Percentiles rank a stretch among this genome's conserved stretches.
phyloP scores from a whole-genome alignment of 768 basidiomycete species.

The Serendipita sp. region DNA sequence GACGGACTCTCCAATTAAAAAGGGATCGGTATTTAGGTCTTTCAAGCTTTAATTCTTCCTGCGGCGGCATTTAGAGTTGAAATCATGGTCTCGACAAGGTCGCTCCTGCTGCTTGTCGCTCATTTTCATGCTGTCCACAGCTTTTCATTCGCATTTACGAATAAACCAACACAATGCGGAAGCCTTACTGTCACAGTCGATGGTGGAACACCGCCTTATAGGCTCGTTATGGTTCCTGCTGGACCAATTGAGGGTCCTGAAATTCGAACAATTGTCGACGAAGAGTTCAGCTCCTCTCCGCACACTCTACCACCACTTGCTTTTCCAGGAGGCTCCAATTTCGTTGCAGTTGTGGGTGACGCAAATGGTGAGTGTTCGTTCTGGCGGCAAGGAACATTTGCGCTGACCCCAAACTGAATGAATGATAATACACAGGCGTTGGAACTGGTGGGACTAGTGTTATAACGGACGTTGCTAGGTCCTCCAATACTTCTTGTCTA shows the following conservation, averaged over 20 bases:
- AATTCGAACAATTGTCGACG: conserved; percentile 3
- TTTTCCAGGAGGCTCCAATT: neutral
- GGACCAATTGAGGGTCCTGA: neutral
- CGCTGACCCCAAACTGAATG: neutral
- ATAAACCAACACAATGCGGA: conserved; percentile 1
- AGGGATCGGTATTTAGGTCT: too few relatives aligned
- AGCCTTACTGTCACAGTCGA: neutral
- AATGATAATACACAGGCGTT: neutral
- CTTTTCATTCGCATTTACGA: neutral
- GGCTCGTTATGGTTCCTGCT: neutral
- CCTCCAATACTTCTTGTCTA: neutral
- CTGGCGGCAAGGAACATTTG: neutral
- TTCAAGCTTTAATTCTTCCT: too few relatives aligned
- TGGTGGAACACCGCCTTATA: conserved; percentile 1
- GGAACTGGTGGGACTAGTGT: conserved; percentile 1
- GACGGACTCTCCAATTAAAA: too few relatives aligned
- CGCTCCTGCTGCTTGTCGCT: neutral
- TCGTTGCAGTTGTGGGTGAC: neutral
- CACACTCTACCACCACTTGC: neutral
- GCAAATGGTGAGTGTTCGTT: neutral
- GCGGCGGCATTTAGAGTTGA: too few relatives aligned
- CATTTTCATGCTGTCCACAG: neutral
- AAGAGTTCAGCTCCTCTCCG: neutral
- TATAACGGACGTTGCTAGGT: neutral
- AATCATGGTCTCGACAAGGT: neutral